These are phyloP conservation scores for Echeveria elegans DNA, from an alignment of 164 flowering plant species.

Conservation along the genomic window DNA sequence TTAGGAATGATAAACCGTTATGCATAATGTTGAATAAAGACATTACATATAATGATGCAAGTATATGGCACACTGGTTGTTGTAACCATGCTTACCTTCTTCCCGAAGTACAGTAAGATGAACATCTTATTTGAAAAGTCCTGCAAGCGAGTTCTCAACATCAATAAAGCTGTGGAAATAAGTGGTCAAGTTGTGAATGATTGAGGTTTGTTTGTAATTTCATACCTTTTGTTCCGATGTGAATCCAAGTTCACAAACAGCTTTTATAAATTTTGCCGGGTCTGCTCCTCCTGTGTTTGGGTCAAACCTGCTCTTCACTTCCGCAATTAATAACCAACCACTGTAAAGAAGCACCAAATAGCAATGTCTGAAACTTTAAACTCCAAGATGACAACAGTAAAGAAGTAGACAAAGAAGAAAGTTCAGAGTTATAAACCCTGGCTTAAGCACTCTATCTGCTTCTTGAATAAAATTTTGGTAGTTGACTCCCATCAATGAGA, in stretches of 20 bases:
- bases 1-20: neutral
- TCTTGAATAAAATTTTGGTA: constrained; percentile 59
- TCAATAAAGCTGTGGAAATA: neutral
- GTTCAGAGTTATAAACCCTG: constrained; percentile 30
- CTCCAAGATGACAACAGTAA: neutral
- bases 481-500: constrained; percentile 85
- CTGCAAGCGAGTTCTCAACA: constrained; percentile 30
- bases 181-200: neutral
- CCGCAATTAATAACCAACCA: constrained; percentile 94
- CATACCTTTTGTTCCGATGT: constrained; percentile 40
- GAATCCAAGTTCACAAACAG: constrained; percentile 72
- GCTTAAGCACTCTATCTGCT: constrained; percentile 79
- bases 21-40: no score
- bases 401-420: neutral
- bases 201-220: neutral
- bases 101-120: constrained; percentile 27
- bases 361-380: constrained; percentile 1
- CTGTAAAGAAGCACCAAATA: constrained; percentile 24
- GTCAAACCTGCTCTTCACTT: constrained; percentile 91
- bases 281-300: constrained; percentile 87
- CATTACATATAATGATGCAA: no score
- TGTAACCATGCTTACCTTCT: neutral
- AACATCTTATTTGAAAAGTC: constrained; percentile 95
- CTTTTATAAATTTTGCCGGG: constrained; percentile 52
- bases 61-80: neutral